phyloP scores from a whole-genome alignment of 2,329 filamentous ascomycete genomes.

The Diaporthe citriasiana region DNA sequence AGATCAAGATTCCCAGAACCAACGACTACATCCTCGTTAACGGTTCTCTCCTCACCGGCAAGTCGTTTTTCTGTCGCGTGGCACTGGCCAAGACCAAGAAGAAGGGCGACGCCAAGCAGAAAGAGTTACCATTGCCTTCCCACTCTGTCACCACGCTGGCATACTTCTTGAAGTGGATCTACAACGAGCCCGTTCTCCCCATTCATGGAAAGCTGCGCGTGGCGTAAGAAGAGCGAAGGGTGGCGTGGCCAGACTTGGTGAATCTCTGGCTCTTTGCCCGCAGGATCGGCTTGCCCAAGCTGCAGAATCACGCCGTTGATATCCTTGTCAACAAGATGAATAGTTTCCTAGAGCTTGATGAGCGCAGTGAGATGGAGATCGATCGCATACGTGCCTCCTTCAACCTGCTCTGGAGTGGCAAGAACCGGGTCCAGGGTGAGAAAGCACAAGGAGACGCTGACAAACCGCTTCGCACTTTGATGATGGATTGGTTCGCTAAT shows the following conservation, averaged over 20 bases:
- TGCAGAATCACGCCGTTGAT: constrained; percentile 2
- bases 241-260: neutral
- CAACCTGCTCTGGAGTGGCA: neutral
- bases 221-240: no score
- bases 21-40: neutral
- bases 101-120: neutral
- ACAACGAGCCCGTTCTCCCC: neutral
- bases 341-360: neutral
- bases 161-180: constrained; percentile 7
- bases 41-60: neutral
- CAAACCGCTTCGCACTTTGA: neutral
- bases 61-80: neutral
- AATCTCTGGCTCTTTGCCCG: constrained; percentile 14
- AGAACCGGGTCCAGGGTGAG: neutral
- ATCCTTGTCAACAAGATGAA: neutral
- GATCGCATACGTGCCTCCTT: neutral
- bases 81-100: neutral
- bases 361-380: neutral
- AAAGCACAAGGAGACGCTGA: neutral
- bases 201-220: neutral
- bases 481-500: constrained; percentile 4
- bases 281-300: neutral
- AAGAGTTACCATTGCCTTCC: neutral
- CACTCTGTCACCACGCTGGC: neutral
- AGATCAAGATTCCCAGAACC: neutral